A percentile compares a stretch with the other conserved stretches of the same genome.
phyloP scores from a whole-genome alignment of 2,329 filamentous ascomycete genomes.

The Madurella fahalii region DNA sequence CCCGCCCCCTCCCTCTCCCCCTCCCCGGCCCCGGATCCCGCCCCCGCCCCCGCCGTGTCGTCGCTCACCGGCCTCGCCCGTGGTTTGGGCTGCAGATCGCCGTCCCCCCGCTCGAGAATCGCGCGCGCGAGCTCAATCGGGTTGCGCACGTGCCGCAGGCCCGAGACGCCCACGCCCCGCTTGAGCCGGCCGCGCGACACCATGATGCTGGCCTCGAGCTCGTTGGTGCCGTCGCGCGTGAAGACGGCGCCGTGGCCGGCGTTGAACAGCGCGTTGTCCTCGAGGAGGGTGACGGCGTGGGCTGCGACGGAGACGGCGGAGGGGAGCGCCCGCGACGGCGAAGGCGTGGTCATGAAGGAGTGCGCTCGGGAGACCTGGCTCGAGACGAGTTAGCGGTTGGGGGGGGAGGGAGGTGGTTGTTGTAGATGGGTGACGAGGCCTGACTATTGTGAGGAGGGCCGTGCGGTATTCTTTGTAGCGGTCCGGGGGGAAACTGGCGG shows the following conservation, averaged over 20 bases:
- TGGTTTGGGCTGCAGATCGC: conserved; percentile 40
- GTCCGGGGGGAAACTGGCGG: conserved; percentile 52
- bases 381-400: neutral
- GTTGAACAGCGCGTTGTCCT: conserved; percentile 81
- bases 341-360: conserved; percentile 42
- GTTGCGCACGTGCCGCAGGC: conserved; percentile 70
- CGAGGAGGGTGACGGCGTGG: conserved; percentile 69
- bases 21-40: neutral
- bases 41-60: conserved; percentile 16
- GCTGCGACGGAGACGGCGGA: conserved; percentile 70
- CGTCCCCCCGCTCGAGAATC: conserved; percentile 64
- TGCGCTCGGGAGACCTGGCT: conserved; percentile 43
- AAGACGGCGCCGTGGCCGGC: conserved; percentile 81
- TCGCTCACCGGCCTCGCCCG: conserved; percentile 27
- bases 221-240: conserved; percentile 74
- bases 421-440: conserved; percentile 21
- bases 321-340: conserved; percentile 29
- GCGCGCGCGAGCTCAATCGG: conserved; percentile 70
- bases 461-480: conserved; percentile 56
- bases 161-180: conserved; percentile 72
- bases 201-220: conserved; percentile 86
- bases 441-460: conserved; percentile 60
- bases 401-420: too few species aligned
- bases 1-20: conserved; percentile 12
- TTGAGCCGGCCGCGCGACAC: conserved; percentile 69